Evolutionary conservation across 331 rosid genomes (phyloP).

Genomic region (Telfairia occidentalis): DNA sequence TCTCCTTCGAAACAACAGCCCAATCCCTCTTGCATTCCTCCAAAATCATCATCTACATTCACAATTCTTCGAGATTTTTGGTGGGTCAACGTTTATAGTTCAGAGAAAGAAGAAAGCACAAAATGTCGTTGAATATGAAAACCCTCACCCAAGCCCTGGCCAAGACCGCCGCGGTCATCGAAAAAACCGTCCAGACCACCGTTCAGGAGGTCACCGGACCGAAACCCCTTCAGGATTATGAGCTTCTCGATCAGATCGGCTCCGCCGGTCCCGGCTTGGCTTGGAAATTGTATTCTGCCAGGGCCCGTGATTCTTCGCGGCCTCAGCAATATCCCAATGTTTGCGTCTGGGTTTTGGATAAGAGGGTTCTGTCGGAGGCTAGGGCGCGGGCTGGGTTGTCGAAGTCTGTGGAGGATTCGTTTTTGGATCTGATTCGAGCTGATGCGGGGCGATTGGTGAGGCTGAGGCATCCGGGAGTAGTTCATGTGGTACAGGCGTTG

Average conservation of each 20-base stretch:
- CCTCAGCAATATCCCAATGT: constrained; percentile 81
- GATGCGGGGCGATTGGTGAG: constrained; percentile 79
- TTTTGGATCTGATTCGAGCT: constrained; percentile 65
- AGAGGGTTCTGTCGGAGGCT: constrained; percentile 57
- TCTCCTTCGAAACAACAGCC: background rate
- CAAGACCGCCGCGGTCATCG: constrained; percentile 92
- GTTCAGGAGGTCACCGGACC: constrained; percentile 99
- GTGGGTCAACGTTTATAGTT: background rate
- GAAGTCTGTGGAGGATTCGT: constrained; percentile 73
- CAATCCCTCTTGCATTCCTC: background rate
- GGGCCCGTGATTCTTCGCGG: constrained; percentile 66
- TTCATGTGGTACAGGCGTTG: constrained; percentile 88
- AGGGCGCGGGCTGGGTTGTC: constrained; percentile 61
- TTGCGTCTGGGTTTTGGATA: constrained; percentile 88
- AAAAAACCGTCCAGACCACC: constrained; percentile 77
- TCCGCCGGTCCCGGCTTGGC: constrained; percentile 83
- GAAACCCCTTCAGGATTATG: constrained; percentile 83
- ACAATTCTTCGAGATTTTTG: background rate
- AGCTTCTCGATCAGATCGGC: constrained; percentile 88
- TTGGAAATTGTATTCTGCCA: constrained; percentile 72
- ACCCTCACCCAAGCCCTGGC: constrained; percentile 93
- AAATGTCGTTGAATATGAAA: constrained; percentile 87
- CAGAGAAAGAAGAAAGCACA: background rate
- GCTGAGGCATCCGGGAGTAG: constrained; percentile 83
- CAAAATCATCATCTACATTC: background rate